These are phyloP conservation scores for Apiospora kogelbergensis DNA, from an alignment of 2,329 filamentous ascomycete species.

Conservation along the genomic window DNA sequence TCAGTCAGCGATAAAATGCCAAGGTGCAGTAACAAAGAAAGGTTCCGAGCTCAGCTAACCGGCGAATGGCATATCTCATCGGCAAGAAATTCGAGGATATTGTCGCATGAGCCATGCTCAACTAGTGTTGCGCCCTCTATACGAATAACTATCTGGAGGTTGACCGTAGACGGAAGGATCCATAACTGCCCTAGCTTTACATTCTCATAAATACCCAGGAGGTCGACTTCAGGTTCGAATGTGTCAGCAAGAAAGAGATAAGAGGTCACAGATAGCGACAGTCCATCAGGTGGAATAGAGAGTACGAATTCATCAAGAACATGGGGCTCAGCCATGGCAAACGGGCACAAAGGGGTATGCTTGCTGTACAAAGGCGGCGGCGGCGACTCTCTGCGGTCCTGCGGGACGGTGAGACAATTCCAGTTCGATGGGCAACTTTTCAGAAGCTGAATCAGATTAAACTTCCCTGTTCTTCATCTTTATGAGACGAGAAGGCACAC, in stretches of 20 bases:
- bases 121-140: not conserved
- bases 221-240: not conserved
- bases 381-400: too few species aligned
- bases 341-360: too few species aligned
- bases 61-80: conserved; percentile 6
- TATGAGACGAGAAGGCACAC: too few species aligned
- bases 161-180: conserved; percentile 10
- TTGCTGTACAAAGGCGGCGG: not conserved
- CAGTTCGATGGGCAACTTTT: too few species aligned
- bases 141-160: conserved; percentile 11
- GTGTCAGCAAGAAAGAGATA: conserved; percentile 11
- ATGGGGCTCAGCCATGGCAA: conserved; percentile 8
- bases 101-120: not conserved
- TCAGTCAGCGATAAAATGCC: conserved; percentile 14
- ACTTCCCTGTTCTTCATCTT: too few species aligned
- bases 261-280: conserved; percentile 10
- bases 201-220: not conserved
- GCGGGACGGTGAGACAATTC: too few species aligned
- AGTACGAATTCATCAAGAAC: conserved; percentile 9
- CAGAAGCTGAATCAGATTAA: too few species aligned
- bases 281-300: not conserved
- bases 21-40: not conserved
- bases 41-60: not conserved
- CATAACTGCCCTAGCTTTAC: conserved; percentile 10
- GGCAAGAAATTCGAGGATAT: conserved; percentile 12